These are phyloP conservation scores for Suillus subaureus DNA, from an alignment of 768 basidiomycete species.

Conservation along the genomic window DNA sequence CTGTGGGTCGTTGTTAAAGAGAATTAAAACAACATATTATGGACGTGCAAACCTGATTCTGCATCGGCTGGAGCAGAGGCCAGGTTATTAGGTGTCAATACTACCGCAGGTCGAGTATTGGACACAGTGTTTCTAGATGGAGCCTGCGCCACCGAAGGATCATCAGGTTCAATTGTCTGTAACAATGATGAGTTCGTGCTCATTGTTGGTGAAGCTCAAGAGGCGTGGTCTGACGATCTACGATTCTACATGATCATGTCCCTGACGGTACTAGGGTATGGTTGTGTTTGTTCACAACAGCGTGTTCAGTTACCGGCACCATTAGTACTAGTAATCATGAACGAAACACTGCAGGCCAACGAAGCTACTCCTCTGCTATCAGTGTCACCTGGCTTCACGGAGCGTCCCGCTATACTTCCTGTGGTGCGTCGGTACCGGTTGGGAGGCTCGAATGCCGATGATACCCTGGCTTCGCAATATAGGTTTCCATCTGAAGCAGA, in stretches of 20 bases:
- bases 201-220: conserved; percentile 38
- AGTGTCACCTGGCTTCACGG: background rate
- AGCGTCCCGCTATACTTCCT: conserved; percentile 13
- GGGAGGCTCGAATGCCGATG: background rate
- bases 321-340: background rate
- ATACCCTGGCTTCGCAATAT: background rate
- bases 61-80: conserved; percentile 65
- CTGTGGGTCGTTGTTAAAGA: conserved; percentile 35
- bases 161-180: conserved; percentile 88
- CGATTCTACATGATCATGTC: no score
- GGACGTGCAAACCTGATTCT: conserved; percentile 60
- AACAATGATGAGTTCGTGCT: conserved; percentile 66
- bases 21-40: conserved; percentile 1
- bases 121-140: conserved; percentile 31
- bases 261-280: background rate
- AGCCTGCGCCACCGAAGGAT: conserved; percentile 40
- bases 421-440: conserved; percentile 6
- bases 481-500: conserved; percentile 7
- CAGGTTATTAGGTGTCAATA: conserved; percentile 58
- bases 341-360: conserved; percentile 4
- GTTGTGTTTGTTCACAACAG: conserved; percentile 9
- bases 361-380: conserved; percentile 11
- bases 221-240: background rate
- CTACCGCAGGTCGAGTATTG: conserved; percentile 45
- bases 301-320: background rate